Conservation (phyloP, 345 rosid genomes). For the Luvunga scandens region DNA sequence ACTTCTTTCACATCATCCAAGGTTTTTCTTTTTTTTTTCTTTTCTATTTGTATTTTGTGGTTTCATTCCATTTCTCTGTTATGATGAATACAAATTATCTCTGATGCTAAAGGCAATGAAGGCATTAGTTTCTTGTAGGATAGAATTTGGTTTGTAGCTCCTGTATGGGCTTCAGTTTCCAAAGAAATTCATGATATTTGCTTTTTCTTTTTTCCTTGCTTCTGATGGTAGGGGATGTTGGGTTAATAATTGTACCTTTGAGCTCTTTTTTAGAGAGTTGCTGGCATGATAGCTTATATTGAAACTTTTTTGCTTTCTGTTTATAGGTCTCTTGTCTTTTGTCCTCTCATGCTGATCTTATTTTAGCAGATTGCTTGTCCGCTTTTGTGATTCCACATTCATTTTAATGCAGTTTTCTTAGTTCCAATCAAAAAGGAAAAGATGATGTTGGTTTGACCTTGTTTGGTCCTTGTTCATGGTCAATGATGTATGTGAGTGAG, state of each 20-base stretch:
- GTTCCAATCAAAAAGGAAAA: background rate
- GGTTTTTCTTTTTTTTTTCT: slow-evolving; percentile 29
- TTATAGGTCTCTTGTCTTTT: background rate
- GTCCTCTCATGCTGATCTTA: background rate
- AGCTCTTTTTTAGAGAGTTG: background rate
- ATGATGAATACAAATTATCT: background rate
- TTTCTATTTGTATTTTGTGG: background rate
- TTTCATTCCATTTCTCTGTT: background rate
- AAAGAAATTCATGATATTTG: background rate
- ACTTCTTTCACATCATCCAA: slow-evolving; percentile 46
- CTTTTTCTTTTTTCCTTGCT: background rate
- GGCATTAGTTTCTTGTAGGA: background rate
- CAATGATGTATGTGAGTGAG: background rate
- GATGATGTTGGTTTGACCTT: background rate
- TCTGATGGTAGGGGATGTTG: background rate
- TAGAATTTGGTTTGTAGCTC: background rate
- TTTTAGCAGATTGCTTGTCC: background rate
- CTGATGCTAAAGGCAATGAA: background rate
- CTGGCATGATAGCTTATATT: background rate
- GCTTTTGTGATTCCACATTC: background rate
- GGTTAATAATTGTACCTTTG: background rate
- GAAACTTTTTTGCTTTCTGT: background rate
- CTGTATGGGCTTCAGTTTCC: background rate
- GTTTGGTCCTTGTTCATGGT: too few relatives aligned
- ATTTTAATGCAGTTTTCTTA: background rate